Percentiles rank a stretch among this genome's conserved stretches.
phyloP scores from a whole-genome alignment of 176 grass and related monocot species.

The Aegilops tauschii region DNA sequence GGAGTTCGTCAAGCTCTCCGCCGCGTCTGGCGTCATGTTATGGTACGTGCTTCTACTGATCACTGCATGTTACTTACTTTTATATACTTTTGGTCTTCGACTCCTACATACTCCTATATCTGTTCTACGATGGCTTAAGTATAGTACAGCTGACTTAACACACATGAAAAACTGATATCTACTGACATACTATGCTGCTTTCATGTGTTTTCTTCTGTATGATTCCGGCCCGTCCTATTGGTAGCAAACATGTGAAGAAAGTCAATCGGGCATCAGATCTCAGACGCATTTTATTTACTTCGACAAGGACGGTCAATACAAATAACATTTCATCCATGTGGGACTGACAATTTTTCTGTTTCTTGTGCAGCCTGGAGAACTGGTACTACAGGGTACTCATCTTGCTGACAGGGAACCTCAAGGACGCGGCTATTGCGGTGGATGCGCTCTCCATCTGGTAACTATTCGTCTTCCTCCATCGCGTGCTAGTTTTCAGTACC shows the following conservation, averaged over 20 bases:
- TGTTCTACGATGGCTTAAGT: too few species aligned
- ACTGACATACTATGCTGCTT: background rate
- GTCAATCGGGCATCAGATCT: background rate
- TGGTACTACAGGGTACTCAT: slow-evolving; percentile 94
- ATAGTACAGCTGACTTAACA: too few species aligned
- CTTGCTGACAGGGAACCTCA: slow-evolving; percentile 71
- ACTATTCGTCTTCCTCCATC: background rate
- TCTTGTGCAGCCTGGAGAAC: slow-evolving; percentile 71
- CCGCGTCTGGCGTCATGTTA: slow-evolving; percentile 83
- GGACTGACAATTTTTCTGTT: background rate
- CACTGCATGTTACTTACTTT: background rate
- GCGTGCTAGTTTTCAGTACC: too few species aligned
- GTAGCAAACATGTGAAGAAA: too few species aligned
- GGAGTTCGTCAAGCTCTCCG: slow-evolving; percentile 84
- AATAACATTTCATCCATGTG: background rate
- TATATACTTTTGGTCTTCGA: too few species aligned
- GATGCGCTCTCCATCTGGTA: slow-evolving; percentile 95
- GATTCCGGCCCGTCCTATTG: background rate
- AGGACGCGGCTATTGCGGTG: slow-evolving; percentile 77
- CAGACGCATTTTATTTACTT: background rate
- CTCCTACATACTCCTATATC: too few species aligned
- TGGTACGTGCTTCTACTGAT: slow-evolving; percentile 27
- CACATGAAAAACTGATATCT: too few species aligned
- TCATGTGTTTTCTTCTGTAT: background rate
- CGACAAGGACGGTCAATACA: background rate